Base-by-base conservation (phyloP, 202 grass and related monocot genomes). In the Panicum virgatum region DNA sequence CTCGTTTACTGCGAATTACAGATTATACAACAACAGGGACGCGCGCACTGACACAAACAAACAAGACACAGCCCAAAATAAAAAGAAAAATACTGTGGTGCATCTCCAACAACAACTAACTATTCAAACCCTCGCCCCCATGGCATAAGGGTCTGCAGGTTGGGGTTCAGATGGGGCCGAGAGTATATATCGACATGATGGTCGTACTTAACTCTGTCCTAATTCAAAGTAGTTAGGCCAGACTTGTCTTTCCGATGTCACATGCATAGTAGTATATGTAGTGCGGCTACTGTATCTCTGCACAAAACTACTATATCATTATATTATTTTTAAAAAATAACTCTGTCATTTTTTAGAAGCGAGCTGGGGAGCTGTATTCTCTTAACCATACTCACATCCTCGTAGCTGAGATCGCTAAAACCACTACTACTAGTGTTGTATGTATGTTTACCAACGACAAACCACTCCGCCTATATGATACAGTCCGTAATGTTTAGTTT, bases 91-190 rank as follows among this genome's bases (percentile, higher is more conserved):
- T 46, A 62, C 53, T 67, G 59, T 38, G 19, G 9, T 45, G 19
- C 18, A 18, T 68, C 78, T 86, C 73, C 67, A 78, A 73, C 73
- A 48, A n/a, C n/a, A n/a, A n/a, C n/a, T n/a, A n/a, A 63, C 79
- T 83, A 62, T 38, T 26, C 72, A 81, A 48, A 58, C 12, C 23
- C 72, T 52, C 56, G n/a, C 44, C 44, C 39, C 23, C 44, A 68
- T 16, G 51, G 1, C 23, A 34, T 4, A 50, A 40, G 22, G 45
- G 34, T 60, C 20, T 45, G n/a, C 70, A 47, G 48, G 40, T 62
- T 76, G 42, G 76, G 69, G 34, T 58, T 64, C 71, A 70, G 18
- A 53, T 80, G 71, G 80, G 85, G 86, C 76, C 45, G 54, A 54
- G 13, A 38, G 69, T 53, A 69, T 69, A 62, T 53, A 69, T 69